Conservation (phyloP, 225 moss, liverwort and hornwort genomes). For the Climacium dendroides region DNA sequence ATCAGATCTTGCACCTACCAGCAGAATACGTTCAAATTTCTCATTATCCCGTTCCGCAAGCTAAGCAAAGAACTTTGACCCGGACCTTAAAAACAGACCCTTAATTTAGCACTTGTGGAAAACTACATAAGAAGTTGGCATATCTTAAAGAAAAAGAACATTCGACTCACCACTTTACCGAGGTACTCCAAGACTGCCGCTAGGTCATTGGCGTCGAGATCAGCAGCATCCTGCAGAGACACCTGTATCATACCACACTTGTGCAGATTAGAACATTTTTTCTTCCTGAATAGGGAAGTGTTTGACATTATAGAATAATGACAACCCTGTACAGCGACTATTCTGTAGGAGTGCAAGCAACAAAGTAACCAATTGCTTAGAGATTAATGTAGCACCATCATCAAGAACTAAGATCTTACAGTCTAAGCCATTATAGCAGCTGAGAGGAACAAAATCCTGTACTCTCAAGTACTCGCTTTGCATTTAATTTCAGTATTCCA, state of each 20-base stretch:
- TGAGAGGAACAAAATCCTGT: not conserved
- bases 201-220: slow-evolving; percentile 82
- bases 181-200: slow-evolving; percentile 72
- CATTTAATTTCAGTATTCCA: not conserved
- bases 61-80: not conserved
- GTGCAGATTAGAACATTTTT: not conserved
- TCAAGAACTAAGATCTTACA: not conserved
- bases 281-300: not conserved
- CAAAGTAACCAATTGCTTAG: not conserved
- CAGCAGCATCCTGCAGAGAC: slow-evolving; percentile 72
- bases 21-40: not conserved
- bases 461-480: not conserved
- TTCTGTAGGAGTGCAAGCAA: not conserved
- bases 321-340: not conserved
- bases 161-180: slow-evolving; percentile 44
- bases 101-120: not conserved
- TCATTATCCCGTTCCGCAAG: not conserved
- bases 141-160: not conserved
- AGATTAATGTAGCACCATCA: not conserved
- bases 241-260: slow-evolving; percentile 28
- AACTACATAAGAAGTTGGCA: not conserved
- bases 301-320: not conserved
- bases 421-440: not conserved
- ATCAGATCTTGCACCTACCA: slow-evolving; percentile 76
- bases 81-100: not conserved